phyloP scores from a whole-genome alignment of 2,329 filamentous ascomycete genomes.

The Diaporthe ampelina region DNA sequence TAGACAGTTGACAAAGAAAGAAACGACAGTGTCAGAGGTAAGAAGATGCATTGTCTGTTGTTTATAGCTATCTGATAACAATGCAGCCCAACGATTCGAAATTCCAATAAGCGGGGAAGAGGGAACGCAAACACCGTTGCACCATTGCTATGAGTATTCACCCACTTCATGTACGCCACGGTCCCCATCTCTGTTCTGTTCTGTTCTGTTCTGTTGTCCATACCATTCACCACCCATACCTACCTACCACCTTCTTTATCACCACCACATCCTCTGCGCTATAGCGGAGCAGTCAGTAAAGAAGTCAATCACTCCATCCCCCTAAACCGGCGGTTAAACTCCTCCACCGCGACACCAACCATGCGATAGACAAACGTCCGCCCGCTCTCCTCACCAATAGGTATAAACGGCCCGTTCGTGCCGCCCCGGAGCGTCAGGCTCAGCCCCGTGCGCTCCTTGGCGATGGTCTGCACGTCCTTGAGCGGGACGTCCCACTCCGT shows the following conservation, averaged over 20 bases:
- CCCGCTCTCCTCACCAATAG: conserved; percentile 88
- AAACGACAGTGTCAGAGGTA: background rate
- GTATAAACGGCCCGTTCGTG: conserved; percentile 94
- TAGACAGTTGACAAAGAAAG: no score
- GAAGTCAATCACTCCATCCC: conserved; percentile 52
- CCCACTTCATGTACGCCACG: background rate
- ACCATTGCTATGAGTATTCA: conserved; percentile 31
- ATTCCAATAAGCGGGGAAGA: background rate
- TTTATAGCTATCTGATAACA: conserved; percentile 14
- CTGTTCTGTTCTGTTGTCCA: background rate
- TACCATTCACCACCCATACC: no score
- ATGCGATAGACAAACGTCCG: conserved; percentile 75
- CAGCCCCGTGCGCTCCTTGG: conserved; percentile 95
- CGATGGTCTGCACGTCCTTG: conserved; percentile 96
- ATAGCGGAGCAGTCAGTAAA: no score
- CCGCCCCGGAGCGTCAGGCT: conserved; percentile 90
- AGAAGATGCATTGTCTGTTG: background rate
- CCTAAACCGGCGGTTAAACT: conserved; percentile 75
- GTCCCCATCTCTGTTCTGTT: background rate
- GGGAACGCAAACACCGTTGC: conserved; percentile 28
- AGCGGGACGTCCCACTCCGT: conserved; percentile 97
- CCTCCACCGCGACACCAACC: conserved; percentile 75
- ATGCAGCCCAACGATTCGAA: conserved; percentile 2
- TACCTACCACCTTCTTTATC: background rate
- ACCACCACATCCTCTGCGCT: background rate